A percentile compares a stretch with the other conserved stretches of the same genome.
Evolutionary conservation across 257 asterid species (phyloP).

Genomic region (Solanum pennellii): DNA sequence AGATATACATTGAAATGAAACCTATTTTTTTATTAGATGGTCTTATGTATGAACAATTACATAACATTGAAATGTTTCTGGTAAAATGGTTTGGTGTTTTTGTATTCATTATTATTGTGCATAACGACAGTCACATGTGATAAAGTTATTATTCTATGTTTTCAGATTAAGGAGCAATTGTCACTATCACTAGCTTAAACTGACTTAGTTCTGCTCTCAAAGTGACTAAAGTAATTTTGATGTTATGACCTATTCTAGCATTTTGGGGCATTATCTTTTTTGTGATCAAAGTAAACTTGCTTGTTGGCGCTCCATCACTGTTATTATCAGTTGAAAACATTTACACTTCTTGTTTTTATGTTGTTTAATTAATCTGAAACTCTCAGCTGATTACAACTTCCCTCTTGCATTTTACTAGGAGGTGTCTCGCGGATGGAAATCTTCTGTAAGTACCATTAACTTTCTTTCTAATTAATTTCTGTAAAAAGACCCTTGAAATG

Average conservation of each 20-base stretch:
- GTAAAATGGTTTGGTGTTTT: background rate
- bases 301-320: background rate
- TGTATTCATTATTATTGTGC: background rate
- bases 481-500: background rate
- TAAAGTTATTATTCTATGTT: background rate
- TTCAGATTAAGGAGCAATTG: background rate
- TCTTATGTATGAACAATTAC: background rate
- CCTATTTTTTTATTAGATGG: background rate
- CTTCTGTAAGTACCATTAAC: constrained; percentile 56
- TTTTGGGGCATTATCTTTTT: background rate
- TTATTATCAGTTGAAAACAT: background rate
- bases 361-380: background rate
- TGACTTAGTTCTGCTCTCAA: background rate
- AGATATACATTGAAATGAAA: background rate
- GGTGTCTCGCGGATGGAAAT: constrained; percentile 75
- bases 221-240: background rate
- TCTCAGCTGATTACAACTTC: constrained; percentile 5
- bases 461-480: background rate
- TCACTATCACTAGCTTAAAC: background rate
- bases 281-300: background rate
- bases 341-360: background rate
- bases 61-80: background rate
- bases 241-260: background rate
- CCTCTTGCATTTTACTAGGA: constrained; percentile 30
- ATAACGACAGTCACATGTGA: background rate